Evolutionary conservation across 371 early-diverging fungal genomes (phyloP), one percentile per base, ranked within the genome.

Genomic region (Haplosporangium sp.): DNA sequence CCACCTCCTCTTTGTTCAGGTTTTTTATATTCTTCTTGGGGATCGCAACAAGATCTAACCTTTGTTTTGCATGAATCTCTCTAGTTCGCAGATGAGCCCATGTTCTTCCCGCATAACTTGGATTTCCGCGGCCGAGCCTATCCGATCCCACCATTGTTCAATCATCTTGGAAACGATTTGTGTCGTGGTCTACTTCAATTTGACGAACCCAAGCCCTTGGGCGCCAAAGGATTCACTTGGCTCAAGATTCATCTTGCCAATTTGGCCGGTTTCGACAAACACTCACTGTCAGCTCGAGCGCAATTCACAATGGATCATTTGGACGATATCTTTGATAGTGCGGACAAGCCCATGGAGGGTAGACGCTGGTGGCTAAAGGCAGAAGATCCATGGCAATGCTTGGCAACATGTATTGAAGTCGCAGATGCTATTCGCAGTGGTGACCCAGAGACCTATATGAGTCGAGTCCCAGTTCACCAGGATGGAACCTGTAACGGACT

Each of bases 111-210:
- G 14, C 99, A 99, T 83, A 96, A 96, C 74, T 79, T 98, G 71
- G 99, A 99, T 84, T 99, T 99, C 90, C 91, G 99, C 65, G 99
- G 99, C 23, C 93, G 99, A 62, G 98, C 98, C 5, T 99, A 99
- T 74, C 98, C 99, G 43, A 96, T 99, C 50, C 97, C 99, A 29
- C 92, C 95, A 5, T 92, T 94, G 60, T 90, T 99, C 58, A 98
- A 96, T 85, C 98, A 99, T 81, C 89, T 99, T 38, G 97, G 98
- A 56, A 95, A 96, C 76, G 99, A 99, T 86, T 80, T 99, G 61
- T 96, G 96, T 67, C 94, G 99, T 80, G 96, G 98, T 21, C 76
- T 99, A 57, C 87, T 99, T 13, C 67, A 85, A 55, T 99, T 99
- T 83, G 90, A 90, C 42, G 89, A 89, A 60, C 91, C 90, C 20